Percentiles rank a stretch among this genome's conserved stretches.
phyloP scores from a whole-genome alignment of 306 rosid species.

The Quercus gilva region DNA sequence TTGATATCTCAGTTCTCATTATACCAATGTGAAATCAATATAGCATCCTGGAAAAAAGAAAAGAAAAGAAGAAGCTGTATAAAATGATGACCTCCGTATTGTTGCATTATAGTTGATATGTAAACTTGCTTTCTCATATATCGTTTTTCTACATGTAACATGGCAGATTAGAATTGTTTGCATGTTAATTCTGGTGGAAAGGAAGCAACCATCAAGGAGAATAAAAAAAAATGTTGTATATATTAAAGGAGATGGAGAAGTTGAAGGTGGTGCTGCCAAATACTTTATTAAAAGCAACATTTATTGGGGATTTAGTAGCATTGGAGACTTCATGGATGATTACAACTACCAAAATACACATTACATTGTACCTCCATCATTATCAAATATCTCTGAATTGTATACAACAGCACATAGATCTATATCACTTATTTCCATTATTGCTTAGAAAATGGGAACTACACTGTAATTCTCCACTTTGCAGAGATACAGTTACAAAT shows the following conservation, averaged over 20 bases:
- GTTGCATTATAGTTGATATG: not conserved
- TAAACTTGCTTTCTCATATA: slow-evolving; percentile 12
- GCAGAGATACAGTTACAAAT: slow-evolving; percentile 61
- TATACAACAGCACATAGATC: slow-evolving; percentile 55
- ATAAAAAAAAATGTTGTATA: slow-evolving; percentile 16
- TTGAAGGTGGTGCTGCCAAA: slow-evolving; percentile 39
- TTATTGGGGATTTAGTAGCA: slow-evolving; percentile 51
- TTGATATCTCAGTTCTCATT: not conserved
- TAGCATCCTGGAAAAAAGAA: too few relatives aligned
- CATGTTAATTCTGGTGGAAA: slow-evolving; percentile 59
- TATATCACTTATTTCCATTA: slow-evolving; percentile 66
- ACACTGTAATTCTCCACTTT: slow-evolving; percentile 57
- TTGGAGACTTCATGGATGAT: slow-evolving; percentile 62
- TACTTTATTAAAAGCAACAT: slow-evolving; percentile 12
- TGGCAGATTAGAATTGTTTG: slow-evolving; percentile 74
- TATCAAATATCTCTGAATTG: slow-evolving; percentile 40
- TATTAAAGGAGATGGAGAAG: slow-evolving; percentile 36
- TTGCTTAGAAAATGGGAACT: slow-evolving; percentile 71
- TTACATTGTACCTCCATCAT: slow-evolving; percentile 30
- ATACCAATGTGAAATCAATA: not conserved
- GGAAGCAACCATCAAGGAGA: slow-evolving; percentile 20
- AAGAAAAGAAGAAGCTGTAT: not conserved
- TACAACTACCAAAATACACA: slow-evolving; percentile 29
- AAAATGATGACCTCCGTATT: not conserved
- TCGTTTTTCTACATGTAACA: not conserved